Base-by-base conservation (phyloP, 345 rosid species). In the Pugionium dolabratum region DNA sequence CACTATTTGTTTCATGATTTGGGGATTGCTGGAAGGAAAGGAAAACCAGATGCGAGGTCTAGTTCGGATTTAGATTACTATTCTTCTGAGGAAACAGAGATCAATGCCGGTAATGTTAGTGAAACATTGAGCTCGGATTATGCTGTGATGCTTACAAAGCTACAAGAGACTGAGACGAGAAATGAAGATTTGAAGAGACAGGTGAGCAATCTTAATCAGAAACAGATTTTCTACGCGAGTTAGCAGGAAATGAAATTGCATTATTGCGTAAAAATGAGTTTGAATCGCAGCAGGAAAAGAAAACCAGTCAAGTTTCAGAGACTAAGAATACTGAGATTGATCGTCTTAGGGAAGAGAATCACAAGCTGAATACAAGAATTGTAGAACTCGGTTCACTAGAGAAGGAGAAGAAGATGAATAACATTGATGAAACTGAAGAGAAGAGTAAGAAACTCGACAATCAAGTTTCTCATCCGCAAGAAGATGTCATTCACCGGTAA, bases 61-160 rank as follows among this genome's bases (percentile, higher is more conserved):
- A 54, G 69, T 76, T 85, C 86, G 4, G 86, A 85, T 45, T 83
- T 78, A 1, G 83, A 81, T 34, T 81, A 84, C 75, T 86, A 70
- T 71, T 82, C 86, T 1, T 77, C 90, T 0, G 88, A 84, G 54
- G 95, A 89, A 4, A 26, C 66, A 66, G 83, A 70, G 41, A 66
- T 26, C 37, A 79, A 56, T 59, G 51, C 53, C 0, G 48, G 62
- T 25, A 79, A 81, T 76, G 73, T 54, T 47, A 50, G 26, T 31
- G 68, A 53, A 31, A 9, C 57, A 4, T 31, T 32, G 62, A 62
- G 64, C 70, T 71, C n/a, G 6, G 75, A 63, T 56, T 33, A 47
- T 0, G 8, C 9, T 67, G 76, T 71, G 59, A 61, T 73, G 70
- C 47, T 73, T 37, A 30, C 71, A 81, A 73, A 73, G 64, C 29